Evolutionary conservation across 1,284 basidiomycete genomes (phyloP).

Genomic region (Irpex sp.): DNA sequence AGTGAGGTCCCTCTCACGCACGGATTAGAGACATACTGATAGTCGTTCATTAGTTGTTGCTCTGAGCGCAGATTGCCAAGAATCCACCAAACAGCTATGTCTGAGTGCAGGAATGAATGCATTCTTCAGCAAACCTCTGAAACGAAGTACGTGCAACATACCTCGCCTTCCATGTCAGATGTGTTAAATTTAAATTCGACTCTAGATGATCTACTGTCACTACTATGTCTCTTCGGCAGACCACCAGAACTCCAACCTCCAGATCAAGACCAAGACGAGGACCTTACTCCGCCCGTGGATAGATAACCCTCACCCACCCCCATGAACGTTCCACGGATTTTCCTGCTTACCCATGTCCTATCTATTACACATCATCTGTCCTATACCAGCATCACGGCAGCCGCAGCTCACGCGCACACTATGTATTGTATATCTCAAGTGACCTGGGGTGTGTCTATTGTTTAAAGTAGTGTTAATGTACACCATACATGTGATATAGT

Average conservation of each 20-base stretch:
- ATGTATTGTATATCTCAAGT: slow-evolving; percentile 13
- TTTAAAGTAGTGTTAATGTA: slow-evolving; percentile 2
- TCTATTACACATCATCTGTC: slow-evolving; percentile 7
- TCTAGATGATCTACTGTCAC: slow-evolving; percentile 26
- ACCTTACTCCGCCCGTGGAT: slow-evolving; percentile 5
- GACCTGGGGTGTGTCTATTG: neutral
- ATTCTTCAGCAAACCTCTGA: slow-evolving; percentile 77
- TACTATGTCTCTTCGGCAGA: slow-evolving; percentile 27
- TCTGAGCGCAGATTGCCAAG: slow-evolving; percentile 78
- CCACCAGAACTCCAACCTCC: slow-evolving; percentile 10
- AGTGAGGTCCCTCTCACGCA: slow-evolving; percentile 46
- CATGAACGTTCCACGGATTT: neutral
- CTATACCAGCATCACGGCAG: slow-evolving; percentile 8
- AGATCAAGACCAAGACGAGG: slow-evolving; percentile 5
- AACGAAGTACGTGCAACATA: slow-evolving; percentile 53
- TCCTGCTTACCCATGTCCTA: neutral
- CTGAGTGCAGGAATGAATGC: slow-evolving; percentile 79
- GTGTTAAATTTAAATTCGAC: slow-evolving; percentile 19
- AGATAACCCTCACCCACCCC: neutral
- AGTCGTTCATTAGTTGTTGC: slow-evolving; percentile 62
- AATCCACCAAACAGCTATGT: slow-evolving; percentile 78
- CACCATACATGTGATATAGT: neutral
- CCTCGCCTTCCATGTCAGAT: neutral
- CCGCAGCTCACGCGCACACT: neutral
- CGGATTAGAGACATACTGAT: neutral